phyloP scores from a whole-genome alignment of 306 rosid species.

The Sicyos edulis region DNA sequence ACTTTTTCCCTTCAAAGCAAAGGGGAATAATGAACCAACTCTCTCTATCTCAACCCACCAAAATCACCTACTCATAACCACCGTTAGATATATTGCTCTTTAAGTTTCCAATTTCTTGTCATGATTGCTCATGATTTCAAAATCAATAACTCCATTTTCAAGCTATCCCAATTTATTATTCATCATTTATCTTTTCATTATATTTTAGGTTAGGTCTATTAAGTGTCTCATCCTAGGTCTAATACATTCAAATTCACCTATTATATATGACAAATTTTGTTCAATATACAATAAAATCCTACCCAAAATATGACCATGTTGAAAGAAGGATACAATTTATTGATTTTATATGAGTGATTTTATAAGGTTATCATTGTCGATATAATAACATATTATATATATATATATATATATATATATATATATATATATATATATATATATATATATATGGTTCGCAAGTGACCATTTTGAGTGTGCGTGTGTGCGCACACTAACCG shows the following conservation, averaged over 20 bases:
- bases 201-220: background rate
- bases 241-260: background rate
- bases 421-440: too few relatives aligned
- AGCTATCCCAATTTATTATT: background rate
- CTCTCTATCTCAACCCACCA: background rate
- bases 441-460: too few relatives aligned
- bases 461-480: too few relatives aligned
- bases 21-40: background rate
- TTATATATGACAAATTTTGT: too few relatives aligned
- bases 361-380: too few relatives aligned
- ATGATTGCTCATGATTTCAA: background rate
- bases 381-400: too few relatives aligned
- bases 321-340: too few relatives aligned
- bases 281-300: too few relatives aligned
- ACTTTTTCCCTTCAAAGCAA: conserved; percentile 16
- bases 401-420: too few relatives aligned
- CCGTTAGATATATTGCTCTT: conserved; percentile 9
- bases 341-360: too few relatives aligned
- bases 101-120: background rate
- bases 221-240: background rate
- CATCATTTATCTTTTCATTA: background rate
- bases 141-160: conserved; percentile 4
- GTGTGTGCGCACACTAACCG: too few relatives aligned
- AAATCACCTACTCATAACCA: conserved; percentile 20
- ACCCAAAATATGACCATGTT: too few relatives aligned